phyloP scores from a whole-genome alignment of 2,329 filamentous ascomycete species.

The Fusarium sp. region DNA sequence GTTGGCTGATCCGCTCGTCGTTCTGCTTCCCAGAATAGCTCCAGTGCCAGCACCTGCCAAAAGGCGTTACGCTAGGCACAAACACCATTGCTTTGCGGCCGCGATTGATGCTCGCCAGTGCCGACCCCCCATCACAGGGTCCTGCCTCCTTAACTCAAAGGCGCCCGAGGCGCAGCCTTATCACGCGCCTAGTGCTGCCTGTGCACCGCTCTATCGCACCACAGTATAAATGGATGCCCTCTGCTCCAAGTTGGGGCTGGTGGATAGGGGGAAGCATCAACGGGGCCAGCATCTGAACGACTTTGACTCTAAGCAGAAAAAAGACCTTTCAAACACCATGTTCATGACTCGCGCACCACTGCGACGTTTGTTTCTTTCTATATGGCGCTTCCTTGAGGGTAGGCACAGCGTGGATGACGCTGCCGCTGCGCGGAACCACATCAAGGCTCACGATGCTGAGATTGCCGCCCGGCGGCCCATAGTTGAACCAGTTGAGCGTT shows the following conservation, averaged over 20 bases:
- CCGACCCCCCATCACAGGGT: conserved; percentile 27
- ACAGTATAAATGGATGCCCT: conserved; percentile 48
- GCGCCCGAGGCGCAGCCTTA: conserved; percentile 12
- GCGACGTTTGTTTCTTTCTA: conserved; percentile 22
- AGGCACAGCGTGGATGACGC: conserved; percentile 24
- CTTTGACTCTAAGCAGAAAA: conserved; percentile 22
- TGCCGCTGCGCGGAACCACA: conserved; percentile 43
- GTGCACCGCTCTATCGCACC: conserved; percentile 1
- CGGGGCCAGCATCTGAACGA: conserved; percentile 19
- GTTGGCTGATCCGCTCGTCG: no score
- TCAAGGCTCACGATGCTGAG: conserved; percentile 48
- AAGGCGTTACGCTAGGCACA: conserved; percentile 10
- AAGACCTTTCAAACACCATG: conserved; percentile 12
- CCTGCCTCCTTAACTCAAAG: conserved; percentile 31
- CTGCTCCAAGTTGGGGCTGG: conserved; percentile 44
- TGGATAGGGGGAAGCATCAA: conserved; percentile 24
- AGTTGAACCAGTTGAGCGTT: background rate
- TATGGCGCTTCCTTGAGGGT: conserved; percentile 15
- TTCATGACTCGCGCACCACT: conserved; percentile 29
- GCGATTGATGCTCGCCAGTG: conserved; percentile 30
- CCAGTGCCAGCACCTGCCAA: background rate
- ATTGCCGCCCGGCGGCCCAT: conserved; percentile 27
- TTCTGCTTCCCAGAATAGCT: background rate
- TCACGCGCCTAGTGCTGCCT: conserved; percentile 1
- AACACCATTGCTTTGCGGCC: conserved; percentile 4